Base-by-base conservation (phyloP, 2,329 filamentous ascomycete species). In the Cladophialophora psammophila region DNA sequence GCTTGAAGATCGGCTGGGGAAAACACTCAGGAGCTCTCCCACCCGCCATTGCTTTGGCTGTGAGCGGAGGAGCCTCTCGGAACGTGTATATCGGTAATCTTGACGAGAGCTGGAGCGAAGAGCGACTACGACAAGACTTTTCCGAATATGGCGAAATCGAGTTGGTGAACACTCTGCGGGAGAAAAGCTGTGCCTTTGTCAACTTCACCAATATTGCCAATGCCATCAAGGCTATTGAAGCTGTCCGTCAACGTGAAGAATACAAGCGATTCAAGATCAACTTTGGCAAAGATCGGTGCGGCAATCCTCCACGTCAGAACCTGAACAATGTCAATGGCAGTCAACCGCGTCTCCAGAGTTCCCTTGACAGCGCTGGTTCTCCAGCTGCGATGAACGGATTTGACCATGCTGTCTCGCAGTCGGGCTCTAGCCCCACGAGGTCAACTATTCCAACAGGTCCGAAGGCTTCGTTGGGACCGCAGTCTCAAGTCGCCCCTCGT, bases 161-260 rank as follows among this genome's bases (percentile, higher is more conserved):
- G 82, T 84, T 99, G 71, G 93, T 99, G 70, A 99, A 99, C 81
- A 92, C 95, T 15, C 84, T 99, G 67, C 90, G 95, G 62, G 95
- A 99, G 85, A 99, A 99, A 89, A 97, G 94, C 83, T 99, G 95
- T 79, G 95, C 95, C 0, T 99, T 99, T 78, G 95, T 99, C 78
- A 99, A 99, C 83, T 99, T 99, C 79, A 99, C 95, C 77, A 99
- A 99, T 82, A 99, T 99, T 77, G 95, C 95, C 77, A 99, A 99
- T 75, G 95, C 95, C 59, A 99, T 99, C 85, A 99, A 99, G 84
- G 95, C 95, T 0, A 99, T 99, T 72, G 95, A 99, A 81, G 95
- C 94, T 26, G 89, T 99, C 71, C 89, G 95, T 65, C 91, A 93
- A 76, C 93, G 94, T 77, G 95, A 98, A 52, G 95, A 99, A 76